Conservation (phyloP, 2,329 filamentous ascomycete genomes). For the Chaetothyriales sp. region DNA sequence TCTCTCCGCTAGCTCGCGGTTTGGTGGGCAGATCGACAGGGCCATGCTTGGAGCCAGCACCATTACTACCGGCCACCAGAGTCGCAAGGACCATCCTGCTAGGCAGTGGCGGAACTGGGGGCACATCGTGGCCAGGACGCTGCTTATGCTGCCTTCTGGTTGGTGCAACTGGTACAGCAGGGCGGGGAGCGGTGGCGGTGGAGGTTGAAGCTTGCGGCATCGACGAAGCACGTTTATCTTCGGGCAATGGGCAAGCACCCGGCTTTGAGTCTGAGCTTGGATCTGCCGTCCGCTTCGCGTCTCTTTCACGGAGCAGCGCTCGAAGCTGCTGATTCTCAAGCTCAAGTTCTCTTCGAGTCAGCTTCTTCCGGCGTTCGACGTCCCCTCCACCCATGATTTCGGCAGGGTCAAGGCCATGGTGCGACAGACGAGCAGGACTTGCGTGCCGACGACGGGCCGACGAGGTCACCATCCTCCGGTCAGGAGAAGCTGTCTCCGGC, state of each 20-base stretch:
- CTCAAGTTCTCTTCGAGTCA: conserved; percentile 13
- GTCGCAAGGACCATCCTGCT: neutral
- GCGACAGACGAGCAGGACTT: neutral
- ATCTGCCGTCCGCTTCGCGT: neutral
- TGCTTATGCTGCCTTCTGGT: neutral
- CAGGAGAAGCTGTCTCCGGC: neutral
- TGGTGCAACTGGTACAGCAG: neutral
- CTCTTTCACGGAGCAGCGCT: conserved; percentile 10
- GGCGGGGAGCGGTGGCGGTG: neutral
- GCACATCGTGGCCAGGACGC: neutral
- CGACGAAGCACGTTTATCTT: neutral
- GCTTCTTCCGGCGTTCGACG: conserved; percentile 13
- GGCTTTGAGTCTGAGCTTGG: neutral
- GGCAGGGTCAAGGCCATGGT: neutral
- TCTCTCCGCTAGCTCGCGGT: neutral
- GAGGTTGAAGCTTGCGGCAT: conserved; percentile 1
- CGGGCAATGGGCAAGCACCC: neutral
- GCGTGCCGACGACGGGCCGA: neutral
- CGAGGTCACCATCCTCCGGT: neutral
- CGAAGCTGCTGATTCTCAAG: conserved; percentile 17
- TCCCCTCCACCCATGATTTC: conserved; percentile 2
- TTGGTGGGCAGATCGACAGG: neutral
- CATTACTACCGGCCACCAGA: neutral
- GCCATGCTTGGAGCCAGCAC: neutral
- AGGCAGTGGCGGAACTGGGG: neutral